A percentile compares a stretch with the other conserved stretches of the same genome.
phyloP scores from a whole-genome alignment of 2,329 filamentous ascomycete species.

The Bertia moriformis region DNA sequence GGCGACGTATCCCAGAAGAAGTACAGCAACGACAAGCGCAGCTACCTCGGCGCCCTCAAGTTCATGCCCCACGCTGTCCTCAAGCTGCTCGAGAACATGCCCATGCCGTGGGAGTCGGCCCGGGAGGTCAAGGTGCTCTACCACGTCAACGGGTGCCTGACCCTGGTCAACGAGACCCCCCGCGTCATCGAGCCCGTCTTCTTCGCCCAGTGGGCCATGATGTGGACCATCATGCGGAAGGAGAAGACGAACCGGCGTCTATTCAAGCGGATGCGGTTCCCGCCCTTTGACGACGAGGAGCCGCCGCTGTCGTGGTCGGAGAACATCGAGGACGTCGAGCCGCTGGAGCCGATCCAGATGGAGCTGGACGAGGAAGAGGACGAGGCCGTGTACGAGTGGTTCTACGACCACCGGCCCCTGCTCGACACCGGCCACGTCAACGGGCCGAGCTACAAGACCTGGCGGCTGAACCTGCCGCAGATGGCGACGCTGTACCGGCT shows the following conservation, averaged over 20 bases:
- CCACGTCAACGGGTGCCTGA: slow-evolving; percentile 94
- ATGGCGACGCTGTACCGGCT: slow-evolving; percentile 92
- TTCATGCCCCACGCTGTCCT: slow-evolving; percentile 98
- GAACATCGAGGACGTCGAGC: slow-evolving; percentile 97
- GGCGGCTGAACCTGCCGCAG: slow-evolving; percentile 84
- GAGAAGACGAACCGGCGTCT: slow-evolving; percentile 91
- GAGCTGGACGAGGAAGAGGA: slow-evolving; percentile 92
- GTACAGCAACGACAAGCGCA: slow-evolving; percentile 95
- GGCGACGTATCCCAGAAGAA: slow-evolving; percentile 99
- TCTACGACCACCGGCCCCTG: slow-evolving; percentile 86
- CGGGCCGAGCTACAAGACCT: slow-evolving; percentile 87
- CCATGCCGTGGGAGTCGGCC: slow-evolving; percentile 97
- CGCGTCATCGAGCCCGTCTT: slow-evolving; percentile 95
- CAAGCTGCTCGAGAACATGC: slow-evolving; percentile 97
- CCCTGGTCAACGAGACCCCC: slow-evolving; percentile 89
- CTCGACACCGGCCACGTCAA: slow-evolving; percentile 88
- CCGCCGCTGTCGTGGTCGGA: slow-evolving; percentile 95
- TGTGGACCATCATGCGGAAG: slow-evolving; percentile 97
- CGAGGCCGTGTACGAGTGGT: slow-evolving; percentile 83
- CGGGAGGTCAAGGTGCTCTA: slow-evolving; percentile 96
- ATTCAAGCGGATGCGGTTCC: slow-evolving; percentile 98
- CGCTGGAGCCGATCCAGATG: slow-evolving; percentile 94
- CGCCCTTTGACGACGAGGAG: slow-evolving; percentile 96
- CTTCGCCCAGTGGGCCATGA: slow-evolving; percentile 96
- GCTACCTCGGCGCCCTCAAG: slow-evolving; percentile 90